These are phyloP conservation scores for Dipteronia sinensis DNA, from an alignment of 345 rosid genomes.

Conservation along the genomic window DNA sequence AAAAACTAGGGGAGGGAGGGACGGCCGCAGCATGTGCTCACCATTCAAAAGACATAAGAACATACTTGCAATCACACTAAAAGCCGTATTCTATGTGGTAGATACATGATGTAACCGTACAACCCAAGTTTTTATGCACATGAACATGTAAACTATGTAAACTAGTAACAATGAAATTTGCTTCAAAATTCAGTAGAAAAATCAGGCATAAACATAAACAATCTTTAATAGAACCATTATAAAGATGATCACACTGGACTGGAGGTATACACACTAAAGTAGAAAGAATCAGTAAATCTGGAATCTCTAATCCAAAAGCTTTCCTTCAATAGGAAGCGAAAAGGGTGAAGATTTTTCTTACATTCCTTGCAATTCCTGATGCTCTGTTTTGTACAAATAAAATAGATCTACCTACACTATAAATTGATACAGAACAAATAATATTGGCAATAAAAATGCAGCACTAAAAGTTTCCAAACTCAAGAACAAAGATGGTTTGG, in stretches of 20 bases:
- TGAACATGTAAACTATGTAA: neutral
- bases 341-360: neutral
- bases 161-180: neutral
- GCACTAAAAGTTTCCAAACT: neutral
- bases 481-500: neutral
- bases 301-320: neutral
- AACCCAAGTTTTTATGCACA: neutral
- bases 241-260: neutral
- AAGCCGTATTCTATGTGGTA: neutral
- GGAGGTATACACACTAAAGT: neutral
- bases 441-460: neutral
- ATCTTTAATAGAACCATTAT: neutral
- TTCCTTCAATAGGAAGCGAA: neutral
- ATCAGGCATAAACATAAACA: neutral
- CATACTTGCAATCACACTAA: too few relatives aligned
- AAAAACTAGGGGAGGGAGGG: too few relatives aligned
- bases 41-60: too few relatives aligned
- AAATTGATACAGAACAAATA: neutral
- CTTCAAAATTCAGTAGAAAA: neutral
- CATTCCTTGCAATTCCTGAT: neutral
- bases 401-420: neutral
- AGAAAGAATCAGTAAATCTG: neutral
- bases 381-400: slow-evolving; percentile 5
- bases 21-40: too few relatives aligned
- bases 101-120: neutral